phyloP scores from a whole-genome alignment of 2,329 filamentous ascomycete genomes.

The Calonectria pseudoturangicola region DNA sequence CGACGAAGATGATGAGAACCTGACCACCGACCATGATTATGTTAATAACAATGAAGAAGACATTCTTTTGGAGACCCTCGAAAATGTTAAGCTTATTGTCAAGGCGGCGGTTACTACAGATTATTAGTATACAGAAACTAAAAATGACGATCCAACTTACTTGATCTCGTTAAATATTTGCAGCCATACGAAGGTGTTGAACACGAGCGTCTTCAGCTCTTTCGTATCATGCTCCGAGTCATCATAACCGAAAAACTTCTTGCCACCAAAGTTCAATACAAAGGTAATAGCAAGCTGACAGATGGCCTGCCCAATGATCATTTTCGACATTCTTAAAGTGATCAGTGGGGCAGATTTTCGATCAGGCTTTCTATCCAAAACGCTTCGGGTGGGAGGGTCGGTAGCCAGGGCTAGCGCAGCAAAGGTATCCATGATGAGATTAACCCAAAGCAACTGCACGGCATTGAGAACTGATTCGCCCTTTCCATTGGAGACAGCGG shows the following conservation, averaged over 20 bases:
- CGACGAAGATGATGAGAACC: slow-evolving; percentile 88
- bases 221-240: slow-evolving; percentile 45
- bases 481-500: slow-evolving; percentile 70
- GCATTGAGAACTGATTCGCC: slow-evolving; percentile 74
- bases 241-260: slow-evolving; percentile 70
- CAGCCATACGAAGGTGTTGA: slow-evolving; percentile 84
- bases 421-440: slow-evolving; percentile 79
- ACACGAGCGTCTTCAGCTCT: slow-evolving; percentile 76
- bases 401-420: slow-evolving; percentile 79
- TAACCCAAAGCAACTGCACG: slow-evolving; percentile 78
- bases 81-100: slow-evolving; percentile 94
- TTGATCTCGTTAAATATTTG: slow-evolving; percentile 84
- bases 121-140: slow-evolving; percentile 74
- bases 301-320: slow-evolving; percentile 77
- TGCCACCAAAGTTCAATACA: slow-evolving; percentile 76
- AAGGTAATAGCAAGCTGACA: slow-evolving; percentile 76
- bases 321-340: slow-evolving; percentile 80
- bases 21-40: slow-evolving; percentile 89
- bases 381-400: slow-evolving; percentile 74
- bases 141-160: slow-evolving; percentile 75
- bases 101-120: slow-evolving; percentile 73
- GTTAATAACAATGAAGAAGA: slow-evolving; percentile 89
- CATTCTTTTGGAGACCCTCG: slow-evolving; percentile 85
- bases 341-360: slow-evolving; percentile 83
- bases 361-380: slow-evolving; percentile 73